Percentiles rank a stretch among this genome's conserved stretches.
These are phyloP conservation scores for Solanum chmielewskii DNA, from an alignment of 257 asterid genomes.

Conservation along the genomic window DNA sequence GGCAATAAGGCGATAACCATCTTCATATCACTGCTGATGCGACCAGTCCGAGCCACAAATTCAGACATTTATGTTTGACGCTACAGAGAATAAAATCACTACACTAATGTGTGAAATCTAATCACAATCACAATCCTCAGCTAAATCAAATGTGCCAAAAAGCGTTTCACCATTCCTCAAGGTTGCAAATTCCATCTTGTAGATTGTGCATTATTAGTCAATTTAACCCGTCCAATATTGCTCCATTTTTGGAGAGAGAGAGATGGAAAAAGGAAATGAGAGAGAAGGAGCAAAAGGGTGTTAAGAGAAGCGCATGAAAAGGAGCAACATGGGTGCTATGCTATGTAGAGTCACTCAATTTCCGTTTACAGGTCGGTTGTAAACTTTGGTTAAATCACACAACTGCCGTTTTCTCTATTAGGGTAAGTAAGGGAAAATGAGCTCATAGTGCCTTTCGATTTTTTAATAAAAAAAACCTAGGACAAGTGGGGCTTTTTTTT, in stretches of 20 bases:
- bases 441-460: too few species aligned
- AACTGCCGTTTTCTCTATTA: neutral
- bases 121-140: neutral
- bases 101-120: neutral
- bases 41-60: conserved; percentile 33
- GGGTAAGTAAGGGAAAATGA: too few species aligned
- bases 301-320: neutral
- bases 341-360: neutral
- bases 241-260: neutral
- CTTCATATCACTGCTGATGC: conserved; percentile 31
- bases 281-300: neutral
- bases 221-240: neutral
- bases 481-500: too few species aligned
- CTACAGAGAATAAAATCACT: neutral
- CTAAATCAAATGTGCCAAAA: neutral
- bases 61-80: conserved; percentile 2
- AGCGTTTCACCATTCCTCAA: neutral
- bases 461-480: too few species aligned
- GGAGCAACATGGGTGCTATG: neutral
- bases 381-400: neutral
- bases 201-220: neutral
- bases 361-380: neutral
- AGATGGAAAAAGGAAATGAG: neutral
- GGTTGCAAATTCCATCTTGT: neutral
- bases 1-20: conserved; percentile 31